A percentile compares a stretch with the other conserved stretches of the same genome.
Evolutionary conservation across 2,329 filamentous ascomycete species (phyloP).

Genomic region (Gliomastix tumulicola): DNA sequence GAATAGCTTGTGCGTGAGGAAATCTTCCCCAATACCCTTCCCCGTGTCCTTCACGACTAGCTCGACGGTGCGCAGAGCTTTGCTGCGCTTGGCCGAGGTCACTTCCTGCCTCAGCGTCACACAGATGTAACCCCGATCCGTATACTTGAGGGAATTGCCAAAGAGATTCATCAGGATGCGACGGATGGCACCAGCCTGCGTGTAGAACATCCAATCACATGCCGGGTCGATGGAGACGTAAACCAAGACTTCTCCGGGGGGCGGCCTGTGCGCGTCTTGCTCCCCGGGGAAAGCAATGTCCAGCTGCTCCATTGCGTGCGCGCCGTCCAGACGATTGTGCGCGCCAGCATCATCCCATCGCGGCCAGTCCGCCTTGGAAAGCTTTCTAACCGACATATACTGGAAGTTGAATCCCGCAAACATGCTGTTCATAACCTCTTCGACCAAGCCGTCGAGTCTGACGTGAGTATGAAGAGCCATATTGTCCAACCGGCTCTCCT

Average conservation of each 20-base stretch:
- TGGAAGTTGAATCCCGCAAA: conserved; percentile 35
- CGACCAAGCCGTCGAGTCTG: conserved; percentile 30
- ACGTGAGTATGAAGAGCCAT: conserved; percentile 15
- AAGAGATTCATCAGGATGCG: conserved; percentile 57
- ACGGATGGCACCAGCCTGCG: conserved; percentile 41
- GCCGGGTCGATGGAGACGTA: conserved; percentile 40
- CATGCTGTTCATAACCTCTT: conserved; percentile 40
- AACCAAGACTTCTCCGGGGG: conserved; percentile 27
- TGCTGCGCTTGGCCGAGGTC: background rate
- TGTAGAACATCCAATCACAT: conserved; percentile 44
- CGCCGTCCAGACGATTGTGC: conserved; percentile 16
- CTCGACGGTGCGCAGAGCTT: conserved; percentile 7
- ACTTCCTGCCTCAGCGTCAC: conserved; percentile 15
- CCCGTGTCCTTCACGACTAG: conserved; percentile 57
- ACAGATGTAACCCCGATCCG: conserved; percentile 22
- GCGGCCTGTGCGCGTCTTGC: too few relatives aligned
- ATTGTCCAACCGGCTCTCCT: conserved; percentile 10
- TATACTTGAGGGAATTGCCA: conserved; percentile 58
- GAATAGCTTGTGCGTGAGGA: conserved; percentile 51
- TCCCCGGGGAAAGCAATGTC: background rate
- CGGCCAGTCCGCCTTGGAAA: background rate
- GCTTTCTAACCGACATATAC: conserved; percentile 6
- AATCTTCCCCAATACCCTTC: conserved; percentile 57
- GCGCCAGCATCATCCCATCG: background rate
- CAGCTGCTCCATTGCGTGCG: conserved; percentile 1